A percentile compares a stretch with the other conserved stretches of the same genome.
These are phyloP conservation scores for Pleurostoma richardsiae DNA, from an alignment of 2,329 filamentous ascomycete species.

Conservation along the genomic window DNA sequence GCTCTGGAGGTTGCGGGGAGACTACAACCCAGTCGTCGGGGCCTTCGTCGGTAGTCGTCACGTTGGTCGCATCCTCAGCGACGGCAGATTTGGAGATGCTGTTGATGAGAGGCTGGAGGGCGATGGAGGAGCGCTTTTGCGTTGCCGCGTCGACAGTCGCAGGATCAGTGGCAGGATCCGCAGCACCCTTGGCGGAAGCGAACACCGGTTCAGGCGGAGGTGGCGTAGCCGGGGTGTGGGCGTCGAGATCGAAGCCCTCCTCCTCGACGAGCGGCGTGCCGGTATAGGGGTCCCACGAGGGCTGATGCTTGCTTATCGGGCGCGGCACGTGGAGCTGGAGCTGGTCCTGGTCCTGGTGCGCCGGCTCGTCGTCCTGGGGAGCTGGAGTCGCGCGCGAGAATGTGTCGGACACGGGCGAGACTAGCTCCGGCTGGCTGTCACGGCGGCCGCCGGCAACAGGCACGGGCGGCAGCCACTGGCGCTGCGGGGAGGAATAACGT, in stretches of 20 bases:
- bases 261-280: slow-evolving; percentile 30
- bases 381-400: slow-evolving; percentile 11
- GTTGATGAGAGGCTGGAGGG: neutral
- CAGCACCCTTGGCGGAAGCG: neutral
- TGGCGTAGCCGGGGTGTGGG: slow-evolving; percentile 8
- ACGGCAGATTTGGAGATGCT: too few relatives aligned
- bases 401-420: slow-evolving; percentile 25
- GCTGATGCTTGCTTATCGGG: slow-evolving; percentile 27
- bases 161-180: neutral
- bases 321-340: slow-evolving; percentile 14
- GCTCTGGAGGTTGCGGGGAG: neutral
- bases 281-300: slow-evolving; percentile 26
- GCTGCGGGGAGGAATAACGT: slow-evolving; percentile 5
- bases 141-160: neutral
- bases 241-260: slow-evolving; percentile 21
- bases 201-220: neutral
- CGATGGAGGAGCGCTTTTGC: neutral
- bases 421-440: slow-evolving; percentile 18
- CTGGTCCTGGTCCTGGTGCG: slow-evolving; percentile 3
- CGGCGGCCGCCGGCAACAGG: slow-evolving; percentile 12
- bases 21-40: neutral
- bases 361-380: slow-evolving; percentile 8
- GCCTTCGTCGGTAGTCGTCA: neutral
- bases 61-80: neutral
- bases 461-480: slow-evolving; percentile 2